Evolutionary conservation across 2,329 filamentous ascomycete species (phyloP), one percentile per base, ranked within the genome.

Genomic region (Botrytis elliptica): DNA sequence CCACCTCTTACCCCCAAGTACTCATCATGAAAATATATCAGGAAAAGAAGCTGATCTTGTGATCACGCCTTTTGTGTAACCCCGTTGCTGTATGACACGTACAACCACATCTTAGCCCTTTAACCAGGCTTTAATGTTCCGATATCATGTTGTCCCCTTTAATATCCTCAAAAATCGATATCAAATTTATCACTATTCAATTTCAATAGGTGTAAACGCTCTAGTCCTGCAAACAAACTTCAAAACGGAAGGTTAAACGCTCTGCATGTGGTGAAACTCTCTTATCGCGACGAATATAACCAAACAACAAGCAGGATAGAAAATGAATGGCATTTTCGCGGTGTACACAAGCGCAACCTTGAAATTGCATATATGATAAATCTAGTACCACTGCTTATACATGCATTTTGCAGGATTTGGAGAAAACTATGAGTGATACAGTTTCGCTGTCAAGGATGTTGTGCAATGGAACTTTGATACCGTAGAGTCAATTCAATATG

Each of bases 241-340:
- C 18, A 57, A 33, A 57, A 25, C n/a, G 52, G 49, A 69, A 67
- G 44, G 64, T 67, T 52, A 52, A 67, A 57, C 65, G 36, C 52
- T 33, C 12, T 42, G 40, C 16, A 69, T 59, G 66, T 36, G 29
- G 66, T 69, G 66, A 16, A 69, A 69, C 66, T 33, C 55, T 57
- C 49, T 69, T 69, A 69, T 69, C 66, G 49, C 49, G 16, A 3
- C 20, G 9, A 3, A 42, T 12, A 8, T 57, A 57, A 57, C 38
- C 66, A 42, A 69, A 42, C 49, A 57, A 33, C 49, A 52, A 59
- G 10, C 6, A 33, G 29, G 22, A 49, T 14, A 7, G 7, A 44
- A 57, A 42, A 29, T 33, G 7, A n/a, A 57, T 57, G 38, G 38
- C 14, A 25, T 44, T 57, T 57, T 57, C n/a, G 49, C 49, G 18